A percentile compares a stretch with the other conserved stretches of the same genome.
phyloP scores from a whole-genome alignment of 305 asterid species.

The Fraxinus xanthoxyloides region DNA sequence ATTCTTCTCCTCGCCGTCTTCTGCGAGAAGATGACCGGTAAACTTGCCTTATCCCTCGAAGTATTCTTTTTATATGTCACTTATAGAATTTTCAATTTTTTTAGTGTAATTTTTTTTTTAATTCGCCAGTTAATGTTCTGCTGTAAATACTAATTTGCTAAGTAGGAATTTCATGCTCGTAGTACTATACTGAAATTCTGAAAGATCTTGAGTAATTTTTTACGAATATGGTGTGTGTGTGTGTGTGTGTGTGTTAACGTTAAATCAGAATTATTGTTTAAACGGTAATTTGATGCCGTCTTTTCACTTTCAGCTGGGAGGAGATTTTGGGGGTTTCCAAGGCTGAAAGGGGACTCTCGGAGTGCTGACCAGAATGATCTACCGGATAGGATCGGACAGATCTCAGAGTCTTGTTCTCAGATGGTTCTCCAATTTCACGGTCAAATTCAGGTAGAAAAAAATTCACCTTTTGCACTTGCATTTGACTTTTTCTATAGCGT shows the following conservation, averaged over 20 bases:
- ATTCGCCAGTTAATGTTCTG: not conserved
- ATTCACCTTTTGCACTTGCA: not conserved
- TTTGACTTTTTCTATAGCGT: not conserved
- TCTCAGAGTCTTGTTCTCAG: conserved; percentile 70
- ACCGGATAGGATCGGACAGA: conserved; percentile 57
- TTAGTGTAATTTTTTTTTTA: not conserved
- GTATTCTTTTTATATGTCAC: not conserved
- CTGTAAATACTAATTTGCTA: not conserved
- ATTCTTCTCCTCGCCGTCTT: conserved; percentile 64
- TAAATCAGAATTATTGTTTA: not conserved
- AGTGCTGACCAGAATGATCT: conserved; percentile 29
- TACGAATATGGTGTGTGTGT: not conserved
- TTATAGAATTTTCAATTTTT: not conserved
- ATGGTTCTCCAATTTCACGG: conserved; percentile 74
- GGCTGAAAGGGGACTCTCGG: conserved; percentile 45
- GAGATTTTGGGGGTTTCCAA: conserved; percentile 59
- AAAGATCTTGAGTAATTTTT: not conserved
- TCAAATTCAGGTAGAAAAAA: conserved; percentile 35
- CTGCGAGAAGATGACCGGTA: conserved; percentile 39
- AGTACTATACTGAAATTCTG: not conserved
- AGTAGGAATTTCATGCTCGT: not conserved
- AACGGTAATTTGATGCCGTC: not conserved
- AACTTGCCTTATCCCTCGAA: not conserved
- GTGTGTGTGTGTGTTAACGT: not conserved
- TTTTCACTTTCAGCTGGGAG: conserved; percentile 33